These are phyloP conservation scores for Thalassiosira oceanica DNA, from an alignment of 352 stramenopile genomes.

Conservation along the genomic window DNA sequence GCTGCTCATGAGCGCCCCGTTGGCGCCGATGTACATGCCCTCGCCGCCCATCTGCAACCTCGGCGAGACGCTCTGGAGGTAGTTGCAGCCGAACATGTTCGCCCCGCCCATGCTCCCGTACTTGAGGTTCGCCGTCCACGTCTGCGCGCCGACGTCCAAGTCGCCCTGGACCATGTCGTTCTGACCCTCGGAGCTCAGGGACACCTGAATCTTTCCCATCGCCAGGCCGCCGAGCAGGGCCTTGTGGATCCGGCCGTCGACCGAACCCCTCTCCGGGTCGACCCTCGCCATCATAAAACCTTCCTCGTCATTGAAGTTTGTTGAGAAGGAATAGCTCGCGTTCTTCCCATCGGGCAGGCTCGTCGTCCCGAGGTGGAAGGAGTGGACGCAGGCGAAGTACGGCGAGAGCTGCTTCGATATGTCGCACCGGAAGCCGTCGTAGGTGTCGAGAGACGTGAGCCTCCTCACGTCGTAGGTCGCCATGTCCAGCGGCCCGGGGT, in stretches of 20 bases:
- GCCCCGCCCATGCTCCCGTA: constrained; percentile 77
- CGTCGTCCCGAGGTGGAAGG: constrained; percentile 68
- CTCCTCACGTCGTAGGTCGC: constrained; percentile 57
- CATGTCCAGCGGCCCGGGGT: constrained; percentile 68
- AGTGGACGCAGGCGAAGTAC: constrained; percentile 72
- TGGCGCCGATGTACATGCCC: constrained; percentile 73
- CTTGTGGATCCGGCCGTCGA: constrained; percentile 73
- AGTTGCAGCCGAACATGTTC: constrained; percentile 67
- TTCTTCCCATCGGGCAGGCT: constrained; percentile 68
- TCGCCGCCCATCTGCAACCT: constrained; percentile 67
- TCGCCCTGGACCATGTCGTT: constrained; percentile 68
- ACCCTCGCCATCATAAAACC: constrained; percentile 60
- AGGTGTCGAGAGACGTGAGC: constrained; percentile 66
- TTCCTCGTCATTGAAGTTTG: constrained; percentile 72
- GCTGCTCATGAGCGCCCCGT: constrained; percentile 60
- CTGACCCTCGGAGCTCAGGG: constrained; percentile 44
- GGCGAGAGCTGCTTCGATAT: constrained; percentile 78
- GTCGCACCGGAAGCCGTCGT: constrained; percentile 69
- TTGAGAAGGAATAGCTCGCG: constrained; percentile 63
- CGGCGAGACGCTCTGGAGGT: constrained; percentile 66
- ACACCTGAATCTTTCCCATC: constrained; percentile 69
- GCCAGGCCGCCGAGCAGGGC: constrained; percentile 58
- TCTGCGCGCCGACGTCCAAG: constrained; percentile 63
- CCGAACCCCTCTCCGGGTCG: constrained; percentile 50
- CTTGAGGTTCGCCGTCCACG: constrained; percentile 76